Conservation (phyloP, 768 basidiomycete species). For the Suillus clintonianus region DNA sequence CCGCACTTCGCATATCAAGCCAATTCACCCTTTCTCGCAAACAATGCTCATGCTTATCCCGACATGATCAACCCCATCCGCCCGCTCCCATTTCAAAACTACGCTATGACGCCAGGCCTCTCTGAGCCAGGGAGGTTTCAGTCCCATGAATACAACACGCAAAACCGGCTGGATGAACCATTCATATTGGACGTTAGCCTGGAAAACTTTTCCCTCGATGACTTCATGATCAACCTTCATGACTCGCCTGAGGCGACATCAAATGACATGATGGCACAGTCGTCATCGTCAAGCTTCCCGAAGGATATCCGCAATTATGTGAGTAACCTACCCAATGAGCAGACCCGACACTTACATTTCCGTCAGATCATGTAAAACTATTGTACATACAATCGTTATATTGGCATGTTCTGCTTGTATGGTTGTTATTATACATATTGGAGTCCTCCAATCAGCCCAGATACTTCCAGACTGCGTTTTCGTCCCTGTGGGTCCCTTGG, state of each 20-base stretch:
- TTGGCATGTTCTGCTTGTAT: background rate
- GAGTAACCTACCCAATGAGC: conserved; percentile 16
- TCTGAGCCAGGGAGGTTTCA: background rate
- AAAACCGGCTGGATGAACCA: conserved; percentile 29
- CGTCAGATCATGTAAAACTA: conserved; percentile 24
- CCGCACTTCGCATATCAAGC: background rate
- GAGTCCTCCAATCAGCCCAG: background rate
- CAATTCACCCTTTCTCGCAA: background rate
- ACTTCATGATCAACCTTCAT: conserved; percentile 15
- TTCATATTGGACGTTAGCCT: conserved; percentile 32
- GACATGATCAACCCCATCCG: background rate
- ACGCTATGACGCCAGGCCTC: background rate
- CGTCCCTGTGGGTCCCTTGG: background rate
- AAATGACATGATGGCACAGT: conserved; percentile 4
- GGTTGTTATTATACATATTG: conserved; percentile 3
- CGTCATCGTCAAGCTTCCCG: conserved; percentile 30
- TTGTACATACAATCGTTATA: conserved; percentile 1
- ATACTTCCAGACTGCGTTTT: background rate
- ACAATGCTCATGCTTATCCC: conserved; percentile 5
- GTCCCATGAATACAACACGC: conserved; percentile 8
- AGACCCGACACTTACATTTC: conserved; percentile 10
- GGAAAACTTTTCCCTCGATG: conserved; percentile 28
- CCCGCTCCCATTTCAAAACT: conserved; percentile 10
- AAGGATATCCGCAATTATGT: conserved; percentile 36
- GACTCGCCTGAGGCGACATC: conserved; percentile 16